Conservation (phyloP, 78 protist species). For the Dictyostelium firmibasis region DNA sequence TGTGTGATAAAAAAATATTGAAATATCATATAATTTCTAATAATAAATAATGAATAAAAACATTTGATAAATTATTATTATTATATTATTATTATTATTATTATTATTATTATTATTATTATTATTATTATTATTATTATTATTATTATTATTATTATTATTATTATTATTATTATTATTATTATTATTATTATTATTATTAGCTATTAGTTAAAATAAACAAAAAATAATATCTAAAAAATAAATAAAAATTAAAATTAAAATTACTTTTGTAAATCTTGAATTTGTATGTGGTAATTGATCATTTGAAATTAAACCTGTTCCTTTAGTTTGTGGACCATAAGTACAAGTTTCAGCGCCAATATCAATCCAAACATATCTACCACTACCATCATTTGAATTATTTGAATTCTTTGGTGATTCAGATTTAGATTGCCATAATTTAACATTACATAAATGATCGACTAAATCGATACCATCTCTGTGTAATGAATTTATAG, state of each 20-base stretch:
- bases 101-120: too few relatives aligned
- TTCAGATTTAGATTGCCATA: slow-evolving; percentile 55
- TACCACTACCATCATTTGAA: neutral
- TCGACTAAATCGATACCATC: neutral
- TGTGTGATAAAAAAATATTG: slow-evolving; percentile 32
- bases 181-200: too few relatives aligned
- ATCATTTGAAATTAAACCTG: slow-evolving; percentile 6
- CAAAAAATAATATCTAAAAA: too few relatives aligned
- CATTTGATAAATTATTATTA: too few relatives aligned
- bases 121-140: too few relatives aligned
- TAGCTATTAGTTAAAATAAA: too few relatives aligned
- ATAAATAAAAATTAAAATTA: neutral
- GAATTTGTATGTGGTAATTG: neutral
- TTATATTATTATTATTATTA: too few relatives aligned
- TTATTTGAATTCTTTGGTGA: neutral
- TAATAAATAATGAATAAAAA: neutral
- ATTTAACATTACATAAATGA: slow-evolving; percentile 23
- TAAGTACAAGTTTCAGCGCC: neutral
- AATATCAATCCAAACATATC: slow-evolving; percentile 70
- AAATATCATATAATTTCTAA: neutral
- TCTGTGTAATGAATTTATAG: neutral
- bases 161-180: too few relatives aligned
- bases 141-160: too few relatives aligned
- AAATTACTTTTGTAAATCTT: neutral
- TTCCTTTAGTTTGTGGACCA: slow-evolving; percentile 73